These are phyloP conservation scores for Paracamarosporium sp. DNA, from an alignment of 2,329 filamentous ascomycete genomes.

Conservation along the genomic window DNA sequence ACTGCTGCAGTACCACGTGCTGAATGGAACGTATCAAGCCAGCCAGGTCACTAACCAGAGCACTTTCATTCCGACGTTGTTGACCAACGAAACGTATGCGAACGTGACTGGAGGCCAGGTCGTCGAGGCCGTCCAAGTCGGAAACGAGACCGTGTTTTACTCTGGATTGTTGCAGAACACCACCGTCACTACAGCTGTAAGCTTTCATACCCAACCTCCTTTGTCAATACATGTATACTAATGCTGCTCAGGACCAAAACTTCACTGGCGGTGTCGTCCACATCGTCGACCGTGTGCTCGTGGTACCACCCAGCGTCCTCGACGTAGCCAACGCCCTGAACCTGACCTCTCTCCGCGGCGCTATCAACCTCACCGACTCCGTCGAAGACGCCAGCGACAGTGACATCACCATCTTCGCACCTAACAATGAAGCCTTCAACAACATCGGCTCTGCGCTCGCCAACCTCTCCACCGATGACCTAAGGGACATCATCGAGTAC, in stretches of 20 bases:
- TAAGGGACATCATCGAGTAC: constrained; percentile 65
- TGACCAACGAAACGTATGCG: constrained; percentile 60
- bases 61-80: constrained; percentile 55
- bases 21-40: constrained; percentile 58
- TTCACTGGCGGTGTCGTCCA: constrained; percentile 56
- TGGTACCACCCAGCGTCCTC: constrained; percentile 42
- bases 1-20: constrained; percentile 64
- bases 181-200: constrained; percentile 57
- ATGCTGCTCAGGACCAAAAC: constrained; percentile 44
- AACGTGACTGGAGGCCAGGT: constrained; percentile 68
- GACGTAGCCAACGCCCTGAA: constrained; percentile 42
- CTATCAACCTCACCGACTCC: constrained; percentile 49
- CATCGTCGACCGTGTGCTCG: constrained; percentile 54
- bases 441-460: constrained; percentile 60
- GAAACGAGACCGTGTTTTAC: constrained; percentile 57
- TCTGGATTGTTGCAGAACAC: constrained; percentile 60
- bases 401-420: constrained; percentile 70
- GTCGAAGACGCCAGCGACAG: constrained; percentile 49
- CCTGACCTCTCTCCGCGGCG: constrained; percentile 51
- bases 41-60: constrained; percentile 48
- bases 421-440: constrained; percentile 66
- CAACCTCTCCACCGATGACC: constrained; percentile 55
- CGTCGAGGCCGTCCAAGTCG: constrained; percentile 54
- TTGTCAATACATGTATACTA: neutral
- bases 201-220: constrained; percentile 20